Evolutionary conservation across 441 rosid species (phyloP).

Genomic region (Kokia cookei): DNA sequence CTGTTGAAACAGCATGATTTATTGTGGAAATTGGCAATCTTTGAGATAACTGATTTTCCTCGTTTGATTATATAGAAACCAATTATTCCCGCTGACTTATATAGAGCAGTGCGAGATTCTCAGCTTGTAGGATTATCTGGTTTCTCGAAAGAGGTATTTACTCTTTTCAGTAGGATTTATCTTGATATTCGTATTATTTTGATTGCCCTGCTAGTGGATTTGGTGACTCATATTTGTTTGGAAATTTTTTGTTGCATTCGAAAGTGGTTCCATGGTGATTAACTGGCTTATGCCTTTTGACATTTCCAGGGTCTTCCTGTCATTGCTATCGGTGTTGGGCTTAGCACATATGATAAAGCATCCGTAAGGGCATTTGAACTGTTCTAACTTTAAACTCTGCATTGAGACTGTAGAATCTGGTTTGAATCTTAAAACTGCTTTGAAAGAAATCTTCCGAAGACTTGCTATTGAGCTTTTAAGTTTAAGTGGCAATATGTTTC

Average conservation of each 20-base stretch:
- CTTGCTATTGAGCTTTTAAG: not conserved
- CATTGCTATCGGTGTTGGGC: constrained; percentile 66
- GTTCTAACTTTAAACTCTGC: not conserved
- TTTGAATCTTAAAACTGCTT: constrained; percentile 7
- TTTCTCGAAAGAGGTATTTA: constrained; percentile 55
- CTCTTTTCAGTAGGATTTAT: not conserved
- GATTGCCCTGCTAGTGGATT: not conserved
- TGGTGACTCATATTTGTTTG: not conserved
- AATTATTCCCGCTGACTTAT: constrained; percentile 50
- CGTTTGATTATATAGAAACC: constrained; percentile 42
- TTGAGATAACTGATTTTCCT: not conserved
- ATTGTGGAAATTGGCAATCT: not conserved
- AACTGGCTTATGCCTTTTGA: not conserved
- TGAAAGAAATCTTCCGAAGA: not conserved
- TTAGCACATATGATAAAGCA: constrained; percentile 71
- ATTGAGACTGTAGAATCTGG: not conserved
- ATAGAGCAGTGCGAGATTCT: constrained; percentile 62
- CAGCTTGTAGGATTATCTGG: constrained; percentile 67
- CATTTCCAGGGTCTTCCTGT: constrained; percentile 60
- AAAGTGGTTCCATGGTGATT: not conserved
- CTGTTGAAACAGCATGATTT: constrained; percentile 6
- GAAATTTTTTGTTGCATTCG: not conserved
- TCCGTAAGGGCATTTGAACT: constrained; percentile 34
- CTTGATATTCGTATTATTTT: not conserved
- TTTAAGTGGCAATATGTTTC: not conserved